phyloP scores from a whole-genome alignment of 192 early-diverging fungal genomes.

The Rhizophagus sp. region DNA sequence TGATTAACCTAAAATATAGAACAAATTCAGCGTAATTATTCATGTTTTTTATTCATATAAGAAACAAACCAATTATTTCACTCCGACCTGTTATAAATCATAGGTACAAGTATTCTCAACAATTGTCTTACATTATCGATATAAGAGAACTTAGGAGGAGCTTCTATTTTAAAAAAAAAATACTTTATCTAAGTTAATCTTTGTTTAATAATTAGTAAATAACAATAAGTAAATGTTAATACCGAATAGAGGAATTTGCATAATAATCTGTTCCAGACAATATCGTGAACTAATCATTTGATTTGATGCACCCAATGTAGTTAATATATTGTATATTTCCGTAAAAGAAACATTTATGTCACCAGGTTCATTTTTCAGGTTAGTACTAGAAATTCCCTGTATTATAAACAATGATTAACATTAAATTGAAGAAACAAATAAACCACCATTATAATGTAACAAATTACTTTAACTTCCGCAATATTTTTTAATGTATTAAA shows the following conservation, averaged over 20 bases:
- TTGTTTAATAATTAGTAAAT: not conserved
- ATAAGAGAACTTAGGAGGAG: not conserved
- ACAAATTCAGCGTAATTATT: not conserved
- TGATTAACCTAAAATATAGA: not conserved
- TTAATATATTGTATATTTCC: not conserved
- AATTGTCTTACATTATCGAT: not conserved
- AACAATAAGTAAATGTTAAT: not conserved
- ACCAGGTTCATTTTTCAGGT: no score
- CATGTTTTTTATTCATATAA: not conserved
- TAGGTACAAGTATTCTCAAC: not conserved
- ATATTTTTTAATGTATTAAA: slow-evolving; percentile 23
- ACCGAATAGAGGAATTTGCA: not conserved
- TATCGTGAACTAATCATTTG: not conserved
- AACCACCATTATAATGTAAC: not conserved
- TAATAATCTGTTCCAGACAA: not conserved
- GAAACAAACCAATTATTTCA: not conserved
- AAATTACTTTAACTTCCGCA: slow-evolving; percentile 6
- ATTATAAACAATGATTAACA: not conserved
- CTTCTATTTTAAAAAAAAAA: not conserved
- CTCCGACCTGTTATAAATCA: not conserved
- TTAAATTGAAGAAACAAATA: not conserved
- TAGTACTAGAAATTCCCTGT: not conserved
- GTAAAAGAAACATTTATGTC: not conserved
- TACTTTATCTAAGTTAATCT: not conserved
- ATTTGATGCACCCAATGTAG: not conserved